Base-by-base conservation (phyloP, 2,329 filamentous ascomycete species). In the Drechslerella dactyloides region DNA sequence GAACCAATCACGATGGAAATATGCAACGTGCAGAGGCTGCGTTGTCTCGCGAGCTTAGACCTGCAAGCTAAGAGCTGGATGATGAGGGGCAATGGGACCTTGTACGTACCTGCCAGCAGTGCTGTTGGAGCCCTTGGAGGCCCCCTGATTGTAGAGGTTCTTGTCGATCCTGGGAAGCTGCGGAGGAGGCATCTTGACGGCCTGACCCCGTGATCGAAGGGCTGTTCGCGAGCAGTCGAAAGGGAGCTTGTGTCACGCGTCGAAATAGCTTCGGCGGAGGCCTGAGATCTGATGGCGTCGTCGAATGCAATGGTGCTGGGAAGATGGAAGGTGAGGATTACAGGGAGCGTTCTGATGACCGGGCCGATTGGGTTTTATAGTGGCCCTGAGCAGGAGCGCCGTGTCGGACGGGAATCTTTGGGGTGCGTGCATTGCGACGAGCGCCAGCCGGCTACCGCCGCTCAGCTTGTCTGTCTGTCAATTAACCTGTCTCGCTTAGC, bases 141-240 rank as follows among this genome's bases (percentile, higher is more conserved):
- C 21, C 27, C 68, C 68, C 23, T 72, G 21, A 21, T 72, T 72
- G 55, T 56, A 65, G n/a, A 72, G 60, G 50, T 55, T 65, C 56
- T 59, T 64, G 51, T 60, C 40, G 24, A 72, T 21, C 40, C 60
- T 72, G 5, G 68, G 68, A 10, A 65, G 60, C 30, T 64, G 59
- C 24, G 65, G 58, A 23, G 57, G 66, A 33, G 57, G 52, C 66
- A 70, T 70, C 46, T 19, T 60, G 64, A 40, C 13, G 27, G n/a
- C n/a, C n/a, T n/a, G n/a, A n/a, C n/a, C n/a, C n/a, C n/a, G n/a
- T n/a, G n/a, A n/a, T n/a, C n/a, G n/a, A n/a, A n/a, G n/a, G n/a
- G n/a, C n/a, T n/a, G n/a, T n/a, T n/a, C n/a, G n/a, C n/a, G n/a
- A n/a, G n/a, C n/a, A n/a, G n/a, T n/a, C n/a, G n/a, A n/a, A n/a